phyloP scores from a whole-genome alignment of 208 protist genomes.

The Balamuthia mandrillaris region DNA sequence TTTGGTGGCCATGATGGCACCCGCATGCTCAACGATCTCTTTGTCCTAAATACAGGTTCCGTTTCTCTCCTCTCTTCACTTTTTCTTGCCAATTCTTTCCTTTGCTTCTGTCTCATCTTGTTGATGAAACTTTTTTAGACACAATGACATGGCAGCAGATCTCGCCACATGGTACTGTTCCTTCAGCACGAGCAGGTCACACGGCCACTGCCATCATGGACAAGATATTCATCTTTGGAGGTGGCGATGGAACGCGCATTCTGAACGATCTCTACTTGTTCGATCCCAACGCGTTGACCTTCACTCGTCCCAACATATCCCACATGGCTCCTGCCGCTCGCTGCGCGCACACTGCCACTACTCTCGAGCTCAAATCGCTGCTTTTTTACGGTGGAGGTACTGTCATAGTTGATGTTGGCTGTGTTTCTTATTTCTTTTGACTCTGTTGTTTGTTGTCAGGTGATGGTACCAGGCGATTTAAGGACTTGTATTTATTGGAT shows the following conservation, averaged over 20 bases:
- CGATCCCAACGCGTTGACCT: neutral
- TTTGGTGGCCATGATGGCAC: constrained; percentile 7
- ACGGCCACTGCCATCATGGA: neutral
- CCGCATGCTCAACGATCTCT: constrained; percentile 22
- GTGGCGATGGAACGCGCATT: constrained; percentile 16
- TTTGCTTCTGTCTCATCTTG: neutral
- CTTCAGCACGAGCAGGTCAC: neutral
- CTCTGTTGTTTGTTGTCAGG: too few relatives aligned
- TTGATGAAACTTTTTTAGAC: neutral
- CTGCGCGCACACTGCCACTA: neutral
- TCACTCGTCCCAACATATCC: neutral
- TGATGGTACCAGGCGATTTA: constrained; percentile 14
- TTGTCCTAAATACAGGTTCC: neutral
- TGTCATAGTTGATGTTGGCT: too few relatives aligned
- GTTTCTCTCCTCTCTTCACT: neutral
- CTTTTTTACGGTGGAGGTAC: constrained; percentile 12
- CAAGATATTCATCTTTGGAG: constrained; percentile 16
- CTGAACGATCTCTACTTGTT: constrained; percentile 29
- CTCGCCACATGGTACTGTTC: neutral
- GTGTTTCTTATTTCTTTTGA: too few relatives aligned
- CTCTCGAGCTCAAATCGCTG: neutral
- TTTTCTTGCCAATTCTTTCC: neutral
- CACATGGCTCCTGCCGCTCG: neutral
- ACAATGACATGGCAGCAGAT: constrained; percentile 11
- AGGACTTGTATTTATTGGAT: constrained; percentile 14